Base-by-base conservation (phyloP, 2,329 filamentous ascomycete genomes). In the Monilinia aucupariae region DNA sequence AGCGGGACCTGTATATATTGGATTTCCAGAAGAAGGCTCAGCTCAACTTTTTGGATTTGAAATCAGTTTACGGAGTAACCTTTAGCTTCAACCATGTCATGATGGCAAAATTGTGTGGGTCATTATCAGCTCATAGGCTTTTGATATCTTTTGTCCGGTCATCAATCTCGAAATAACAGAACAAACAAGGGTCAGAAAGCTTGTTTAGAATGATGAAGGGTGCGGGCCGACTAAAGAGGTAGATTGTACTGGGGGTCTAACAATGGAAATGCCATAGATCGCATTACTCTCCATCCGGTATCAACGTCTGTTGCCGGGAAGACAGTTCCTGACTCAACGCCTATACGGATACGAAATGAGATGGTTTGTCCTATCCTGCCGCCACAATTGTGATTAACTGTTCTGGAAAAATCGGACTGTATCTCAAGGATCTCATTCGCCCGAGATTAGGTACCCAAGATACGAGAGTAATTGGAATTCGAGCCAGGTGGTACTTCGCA, bases 381-480 rank as follows among this genome's bases (percentile, higher is more conserved):
- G 34, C 60, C 43, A 41, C n/a, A 43, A 34, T 32, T 48, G 15
- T 62, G 48, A 62, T 58, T 39, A 62, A 27, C 8, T 62, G 15
- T 50, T 15, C 32, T 49, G 20, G n/a, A 34, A 22, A 51, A n/a
- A 58, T 62, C 45, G 52, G 52, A 62, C 54, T 56, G 52, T 7
- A 50, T 58, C 45, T 22, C 49, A 30, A 15, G 32, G 20, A 58
- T 50, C 60, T 49, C 43, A 62, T 58, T 62, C 60, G 37, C 60
- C 60, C 60, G 60, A 62, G 52, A 62, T 62, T 62, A 62, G 59
- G 60, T 62, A 37, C 34, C 52, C 43, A 62, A 47, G 47, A 62
- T 62, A 62, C 60, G 45, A 62, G 34, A 10, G 8, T 62, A 25
- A 58, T 49, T 56, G 34, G 39, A n/a, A 58, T 47, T 62, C 27